phyloP scores from a whole-genome alignment of 331 rosid species.

The Ulmus americana region DNA sequence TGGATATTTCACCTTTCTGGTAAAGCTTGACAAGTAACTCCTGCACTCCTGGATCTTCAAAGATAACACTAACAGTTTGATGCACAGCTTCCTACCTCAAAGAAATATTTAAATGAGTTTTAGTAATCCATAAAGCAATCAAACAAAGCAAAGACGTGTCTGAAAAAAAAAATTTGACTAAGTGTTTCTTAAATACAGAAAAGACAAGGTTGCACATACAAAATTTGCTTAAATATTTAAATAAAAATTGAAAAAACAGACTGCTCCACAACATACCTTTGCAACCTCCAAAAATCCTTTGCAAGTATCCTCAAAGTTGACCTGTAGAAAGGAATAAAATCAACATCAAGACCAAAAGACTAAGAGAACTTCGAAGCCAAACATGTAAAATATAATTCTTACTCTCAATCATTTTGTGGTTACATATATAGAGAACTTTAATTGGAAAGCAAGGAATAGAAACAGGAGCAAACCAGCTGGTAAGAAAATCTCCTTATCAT shows the following conservation, averaged over 20 bases:
- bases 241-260: not conserved
- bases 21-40: slow-evolving; percentile 81
- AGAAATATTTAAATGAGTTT: slow-evolving; percentile 11
- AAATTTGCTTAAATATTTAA: not conserved
- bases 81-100: slow-evolving; percentile 79
- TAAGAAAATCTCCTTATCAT: not conserved
- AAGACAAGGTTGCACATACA: not conserved
- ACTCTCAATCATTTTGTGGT: no score
- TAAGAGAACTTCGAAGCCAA: not conserved
- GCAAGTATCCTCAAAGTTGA: slow-evolving; percentile 95
- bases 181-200: not conserved
- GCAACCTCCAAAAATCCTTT: slow-evolving; percentile 96
- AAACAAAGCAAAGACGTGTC: not conserved
- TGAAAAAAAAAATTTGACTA: not conserved
- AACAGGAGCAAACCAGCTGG: no score
- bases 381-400: no score
- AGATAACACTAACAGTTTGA: slow-evolving; percentile 82
- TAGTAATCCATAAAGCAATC: slow-evolving; percentile 11
- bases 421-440: no score
- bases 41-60: slow-evolving; percentile 97
- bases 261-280: slow-evolving; percentile 46
- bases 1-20: slow-evolving; percentile 40
- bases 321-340: slow-evolving; percentile 40
- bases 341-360: slow-evolving; percentile 7
- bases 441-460: no score